Evolutionary conservation across 805 yeast genomes (phyloP).

Genomic region (Kuraishia borneana): DNA sequence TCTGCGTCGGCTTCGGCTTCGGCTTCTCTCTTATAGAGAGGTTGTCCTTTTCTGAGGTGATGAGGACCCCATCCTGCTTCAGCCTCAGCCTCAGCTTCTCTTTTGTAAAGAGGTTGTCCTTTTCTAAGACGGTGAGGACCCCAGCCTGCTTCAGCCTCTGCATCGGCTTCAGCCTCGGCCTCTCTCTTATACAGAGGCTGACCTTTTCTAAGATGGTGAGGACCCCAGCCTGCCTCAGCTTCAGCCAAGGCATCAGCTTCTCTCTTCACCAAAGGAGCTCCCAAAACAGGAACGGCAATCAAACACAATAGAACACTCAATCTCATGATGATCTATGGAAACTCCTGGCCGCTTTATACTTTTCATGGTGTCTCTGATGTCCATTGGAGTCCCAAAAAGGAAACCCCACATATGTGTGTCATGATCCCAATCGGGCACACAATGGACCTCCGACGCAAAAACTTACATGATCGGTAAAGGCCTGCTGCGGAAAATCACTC

Average conservation of each 20-base stretch:
- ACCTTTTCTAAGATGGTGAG: constrained; percentile 4
- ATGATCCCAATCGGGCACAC: no score
- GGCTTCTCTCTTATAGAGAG: constrained; percentile 17
- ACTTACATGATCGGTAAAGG: constrained; percentile 69
- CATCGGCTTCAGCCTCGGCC: constrained; percentile 9
- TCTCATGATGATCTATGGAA: no score
- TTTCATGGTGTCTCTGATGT: constrained; percentile 1
- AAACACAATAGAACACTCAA: constrained; percentile 1
- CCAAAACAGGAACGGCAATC: constrained; percentile 9
- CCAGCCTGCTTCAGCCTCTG: constrained; percentile 13
- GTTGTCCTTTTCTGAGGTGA: constrained; percentile 6
- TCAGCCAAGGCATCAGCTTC: constrained; percentile 6
- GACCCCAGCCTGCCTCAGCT: constrained; percentile 4
- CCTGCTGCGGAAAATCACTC: constrained; percentile 51
- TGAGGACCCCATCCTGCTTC: background rate
- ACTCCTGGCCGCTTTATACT: no score
- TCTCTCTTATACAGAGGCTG: constrained; percentile 9
- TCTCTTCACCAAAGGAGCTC: constrained; percentile 8
- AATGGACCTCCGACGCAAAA: background rate
- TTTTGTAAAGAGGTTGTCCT: constrained; percentile 8
- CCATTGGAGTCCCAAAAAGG: constrained; percentile 8
- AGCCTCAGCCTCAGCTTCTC: constrained; percentile 8
- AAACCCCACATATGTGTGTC: background rate
- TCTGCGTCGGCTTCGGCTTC: constrained; percentile 17
- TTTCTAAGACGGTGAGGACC: constrained; percentile 3